Evolutionary conservation across 805 yeast genomes (phyloP).

Genomic region (Candida tallmaniae): DNA sequence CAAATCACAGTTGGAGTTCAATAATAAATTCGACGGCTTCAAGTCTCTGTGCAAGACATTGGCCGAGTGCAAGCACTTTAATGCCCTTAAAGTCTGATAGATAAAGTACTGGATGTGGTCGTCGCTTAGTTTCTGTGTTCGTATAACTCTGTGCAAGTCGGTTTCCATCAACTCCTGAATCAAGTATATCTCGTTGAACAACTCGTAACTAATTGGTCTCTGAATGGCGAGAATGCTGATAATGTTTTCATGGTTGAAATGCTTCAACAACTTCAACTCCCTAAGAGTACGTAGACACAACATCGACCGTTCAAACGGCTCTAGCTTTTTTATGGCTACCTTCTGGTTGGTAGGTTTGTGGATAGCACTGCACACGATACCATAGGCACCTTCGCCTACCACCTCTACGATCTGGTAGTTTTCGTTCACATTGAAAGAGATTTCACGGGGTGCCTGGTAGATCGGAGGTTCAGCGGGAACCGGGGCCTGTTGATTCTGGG

Average conservation of each 20-base stretch:
- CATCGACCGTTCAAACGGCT: slow-evolving; percentile 86
- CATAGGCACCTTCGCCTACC: slow-evolving; percentile 96
- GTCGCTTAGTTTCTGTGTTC: slow-evolving; percentile 79
- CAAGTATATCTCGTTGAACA: slow-evolving; percentile 82
- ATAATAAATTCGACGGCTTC: slow-evolving; percentile 81
- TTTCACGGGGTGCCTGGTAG: slow-evolving; percentile 19
- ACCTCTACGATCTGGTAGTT: slow-evolving; percentile 82
- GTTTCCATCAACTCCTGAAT: slow-evolving; percentile 89
- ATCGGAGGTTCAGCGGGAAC: not conserved
- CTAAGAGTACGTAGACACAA: slow-evolving; percentile 85
- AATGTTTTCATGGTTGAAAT: slow-evolving; percentile 91
- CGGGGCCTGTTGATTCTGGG: slow-evolving; percentile 1
- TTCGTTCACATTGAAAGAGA: slow-evolving; percentile 77
- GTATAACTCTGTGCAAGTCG: slow-evolving; percentile 74
- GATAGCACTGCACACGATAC: slow-evolving; percentile 85
- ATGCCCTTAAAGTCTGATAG: slow-evolving; percentile 85
- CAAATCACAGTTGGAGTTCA: slow-evolving; percentile 90
- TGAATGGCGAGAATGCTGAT: slow-evolving; percentile 87
- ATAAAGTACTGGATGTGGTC: slow-evolving; percentile 93
- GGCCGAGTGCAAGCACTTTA: slow-evolving; percentile 90
- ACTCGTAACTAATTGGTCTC: slow-evolving; percentile 69
- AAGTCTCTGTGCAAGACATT: slow-evolving; percentile 90
- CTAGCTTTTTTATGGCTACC: slow-evolving; percentile 94
- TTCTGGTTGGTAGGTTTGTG: slow-evolving; percentile 81
- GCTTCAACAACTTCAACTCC: slow-evolving; percentile 82